Evolutionary conservation across 768 basidiomycete species (phyloP).

Genomic region (Boletus rubescentipes): DNA sequence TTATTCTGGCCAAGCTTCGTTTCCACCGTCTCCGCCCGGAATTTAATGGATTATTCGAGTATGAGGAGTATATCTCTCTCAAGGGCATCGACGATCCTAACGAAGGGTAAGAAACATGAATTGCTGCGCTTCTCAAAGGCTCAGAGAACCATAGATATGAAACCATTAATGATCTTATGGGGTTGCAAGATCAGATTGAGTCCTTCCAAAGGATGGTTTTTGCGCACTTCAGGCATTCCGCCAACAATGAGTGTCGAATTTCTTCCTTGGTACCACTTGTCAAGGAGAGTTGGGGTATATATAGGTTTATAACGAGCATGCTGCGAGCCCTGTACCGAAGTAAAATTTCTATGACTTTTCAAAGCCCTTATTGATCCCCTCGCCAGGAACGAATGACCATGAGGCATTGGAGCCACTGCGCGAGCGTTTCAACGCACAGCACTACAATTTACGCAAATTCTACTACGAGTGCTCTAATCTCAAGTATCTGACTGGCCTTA

Average conservation of each 20-base stretch:
- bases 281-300: constrained; percentile 99
- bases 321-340: constrained; percentile 94
- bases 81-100: constrained; percentile 99
- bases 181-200: constrained; percentile 97
- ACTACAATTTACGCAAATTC: constrained; percentile 92
- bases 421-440: constrained; percentile 86
- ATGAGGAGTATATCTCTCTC: constrained; percentile 96
- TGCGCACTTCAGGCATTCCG: constrained; percentile 85
- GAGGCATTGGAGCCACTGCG: constrained; percentile 90
- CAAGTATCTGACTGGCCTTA: constrained; percentile 94
- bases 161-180: constrained; percentile 97
- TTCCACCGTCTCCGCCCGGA: constrained; percentile 96
- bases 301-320: constrained; percentile 99
- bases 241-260: constrained; percentile 97
- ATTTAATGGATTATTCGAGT: constrained; percentile 98
- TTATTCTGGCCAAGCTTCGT: constrained; percentile 90
- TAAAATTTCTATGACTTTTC: constrained; percentile 38
- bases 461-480: constrained; percentile 99
- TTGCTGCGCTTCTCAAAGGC: constrained; percentile 1
- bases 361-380: constrained; percentile 1
- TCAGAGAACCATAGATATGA: constrained; percentile 67
- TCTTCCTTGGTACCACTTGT: constrained; percentile 94
- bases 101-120: constrained; percentile 72
- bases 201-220: constrained; percentile 98
- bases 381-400: constrained; percentile 78